phyloP scores from a whole-genome alignment of 768 basidiomycete species.

The Mycena filopes region DNA sequence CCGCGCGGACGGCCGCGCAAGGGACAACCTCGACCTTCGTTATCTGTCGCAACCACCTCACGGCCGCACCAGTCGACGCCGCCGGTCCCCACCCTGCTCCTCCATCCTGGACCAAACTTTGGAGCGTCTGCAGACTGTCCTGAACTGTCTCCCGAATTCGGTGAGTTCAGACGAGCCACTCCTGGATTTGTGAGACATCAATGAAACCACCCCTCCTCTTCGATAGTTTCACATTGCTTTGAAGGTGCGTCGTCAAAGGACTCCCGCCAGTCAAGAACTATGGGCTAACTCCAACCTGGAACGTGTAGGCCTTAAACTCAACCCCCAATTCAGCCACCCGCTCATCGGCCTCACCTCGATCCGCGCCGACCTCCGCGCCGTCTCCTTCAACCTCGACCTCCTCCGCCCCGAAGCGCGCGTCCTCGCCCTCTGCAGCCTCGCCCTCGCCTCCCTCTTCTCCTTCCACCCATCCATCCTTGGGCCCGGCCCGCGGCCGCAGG shows the following conservation, averaged over 20 bases:
- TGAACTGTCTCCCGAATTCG: constrained; percentile 12
- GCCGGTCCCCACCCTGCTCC: no score
- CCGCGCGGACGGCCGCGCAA: not conserved
- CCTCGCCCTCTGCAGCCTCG: constrained; percentile 24
- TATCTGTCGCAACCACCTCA: no score
- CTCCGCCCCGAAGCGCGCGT: constrained; percentile 20
- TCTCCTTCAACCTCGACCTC: constrained; percentile 4
- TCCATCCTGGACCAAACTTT: not conserved
- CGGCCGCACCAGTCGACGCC: not conserved
- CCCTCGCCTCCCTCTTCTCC: constrained; percentile 10
- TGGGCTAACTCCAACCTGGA: not conserved
- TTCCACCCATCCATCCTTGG: constrained; percentile 23
- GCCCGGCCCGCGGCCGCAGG: constrained; percentile 12
- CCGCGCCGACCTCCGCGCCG: not conserved
- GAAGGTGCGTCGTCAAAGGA: constrained; percentile 4
- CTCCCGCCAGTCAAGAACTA: not conserved
- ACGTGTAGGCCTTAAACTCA: not conserved
- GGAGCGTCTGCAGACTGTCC: not conserved
- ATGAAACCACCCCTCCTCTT: no score
- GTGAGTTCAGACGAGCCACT: no score
- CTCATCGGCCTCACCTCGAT: constrained; percentile 3
- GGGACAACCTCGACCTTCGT: not conserved
- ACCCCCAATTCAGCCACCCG: constrained; percentile 4
- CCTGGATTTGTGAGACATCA: no score
- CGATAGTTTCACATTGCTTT: constrained; percentile 22